These are phyloP conservation scores for Taphrina communis DNA, from an alignment of 1,139 yeast species.

Conservation along the genomic window DNA sequence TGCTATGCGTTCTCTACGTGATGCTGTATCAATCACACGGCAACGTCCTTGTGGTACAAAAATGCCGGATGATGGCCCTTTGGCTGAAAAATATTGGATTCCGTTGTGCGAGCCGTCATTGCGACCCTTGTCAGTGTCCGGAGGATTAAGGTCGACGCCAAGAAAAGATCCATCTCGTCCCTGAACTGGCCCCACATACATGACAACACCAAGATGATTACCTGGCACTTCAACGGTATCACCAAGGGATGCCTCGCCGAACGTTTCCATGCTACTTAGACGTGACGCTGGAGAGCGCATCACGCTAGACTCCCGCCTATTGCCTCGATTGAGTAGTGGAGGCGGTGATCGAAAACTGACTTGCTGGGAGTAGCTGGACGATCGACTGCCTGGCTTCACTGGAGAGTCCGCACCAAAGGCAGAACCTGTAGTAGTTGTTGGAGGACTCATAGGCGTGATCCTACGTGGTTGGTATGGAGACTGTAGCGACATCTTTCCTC, in stretches of 20 bases:
- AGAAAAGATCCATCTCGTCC: slow-evolving; percentile 82
- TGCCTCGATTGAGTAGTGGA: not conserved
- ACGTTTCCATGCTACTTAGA: not conserved
- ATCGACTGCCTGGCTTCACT: slow-evolving; percentile 4
- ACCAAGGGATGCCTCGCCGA: slow-evolving; percentile 49
- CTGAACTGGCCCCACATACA: slow-evolving; percentile 74
- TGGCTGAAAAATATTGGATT: slow-evolving; percentile 65
- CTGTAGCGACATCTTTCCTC: not conserved
- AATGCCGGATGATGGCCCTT: slow-evolving; percentile 47
- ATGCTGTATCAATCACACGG: slow-evolving; percentile 18
- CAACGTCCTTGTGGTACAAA: slow-evolving; percentile 46
- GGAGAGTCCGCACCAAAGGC: slow-evolving; percentile 5
- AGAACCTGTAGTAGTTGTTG: slow-evolving; percentile 2
- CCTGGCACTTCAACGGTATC: slow-evolving; percentile 55
- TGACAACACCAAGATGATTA: slow-evolving; percentile 63
- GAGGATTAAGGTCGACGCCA: slow-evolving; percentile 80
- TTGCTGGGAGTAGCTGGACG: slow-evolving; percentile 14
- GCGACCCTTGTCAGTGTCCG: slow-evolving; percentile 70
- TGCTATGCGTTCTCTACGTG: not conserved
- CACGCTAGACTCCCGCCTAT: slow-evolving; percentile 9
- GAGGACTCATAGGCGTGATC: slow-evolving; percentile 1
- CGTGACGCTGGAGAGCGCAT: slow-evolving; percentile 21
- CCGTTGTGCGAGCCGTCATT: slow-evolving; percentile 75
- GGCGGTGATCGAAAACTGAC: slow-evolving; percentile 14
- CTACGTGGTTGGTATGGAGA: not conserved